Evolutionary conservation across 257 asterid species (phyloP).

Genomic region (Penstemon eatonii): DNA sequence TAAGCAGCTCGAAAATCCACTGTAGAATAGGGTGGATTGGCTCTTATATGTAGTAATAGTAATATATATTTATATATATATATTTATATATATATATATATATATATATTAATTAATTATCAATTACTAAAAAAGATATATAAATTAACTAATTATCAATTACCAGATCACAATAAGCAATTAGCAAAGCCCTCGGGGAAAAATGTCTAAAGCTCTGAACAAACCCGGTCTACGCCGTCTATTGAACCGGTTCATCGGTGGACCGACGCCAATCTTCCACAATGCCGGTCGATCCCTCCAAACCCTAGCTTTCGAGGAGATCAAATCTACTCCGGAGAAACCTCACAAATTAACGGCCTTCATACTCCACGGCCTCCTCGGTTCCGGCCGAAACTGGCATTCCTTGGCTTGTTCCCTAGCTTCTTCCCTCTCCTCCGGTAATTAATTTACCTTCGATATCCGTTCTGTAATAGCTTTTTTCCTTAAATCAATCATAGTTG

Average conservation of each 20-base stretch:
- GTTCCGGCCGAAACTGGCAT: constrained; percentile 95
- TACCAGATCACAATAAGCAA: background rate
- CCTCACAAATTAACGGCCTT: constrained; percentile 71
- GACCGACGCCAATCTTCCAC: constrained; percentile 36
- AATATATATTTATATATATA: too few relatives aligned
- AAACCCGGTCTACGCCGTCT: constrained; percentile 41
- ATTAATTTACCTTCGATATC: background rate
- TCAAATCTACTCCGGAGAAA: constrained; percentile 47
- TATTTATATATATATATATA: too few relatives aligned
- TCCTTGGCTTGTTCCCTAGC: constrained; percentile 82
- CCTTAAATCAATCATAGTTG: too few relatives aligned
- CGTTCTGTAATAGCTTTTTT: background rate
- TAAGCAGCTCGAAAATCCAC: too few relatives aligned
- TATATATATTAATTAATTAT: too few relatives aligned
- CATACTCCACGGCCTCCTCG: constrained; percentile 87
- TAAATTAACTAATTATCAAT: too few relatives aligned
- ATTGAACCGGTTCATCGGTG: constrained; percentile 39
- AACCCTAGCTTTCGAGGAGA: constrained; percentile 81
- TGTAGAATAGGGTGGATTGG: too few relatives aligned
- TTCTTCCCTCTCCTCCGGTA: constrained; percentile 59
- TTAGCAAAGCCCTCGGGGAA: background rate
- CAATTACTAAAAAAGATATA: too few relatives aligned
- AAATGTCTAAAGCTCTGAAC: constrained; percentile 40
- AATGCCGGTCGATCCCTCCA: constrained; percentile 43
- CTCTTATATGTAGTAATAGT: too few relatives aligned